Conservation (phyloP, 441 rosid genomes). For the Adansonia rubrostipa region DNA sequence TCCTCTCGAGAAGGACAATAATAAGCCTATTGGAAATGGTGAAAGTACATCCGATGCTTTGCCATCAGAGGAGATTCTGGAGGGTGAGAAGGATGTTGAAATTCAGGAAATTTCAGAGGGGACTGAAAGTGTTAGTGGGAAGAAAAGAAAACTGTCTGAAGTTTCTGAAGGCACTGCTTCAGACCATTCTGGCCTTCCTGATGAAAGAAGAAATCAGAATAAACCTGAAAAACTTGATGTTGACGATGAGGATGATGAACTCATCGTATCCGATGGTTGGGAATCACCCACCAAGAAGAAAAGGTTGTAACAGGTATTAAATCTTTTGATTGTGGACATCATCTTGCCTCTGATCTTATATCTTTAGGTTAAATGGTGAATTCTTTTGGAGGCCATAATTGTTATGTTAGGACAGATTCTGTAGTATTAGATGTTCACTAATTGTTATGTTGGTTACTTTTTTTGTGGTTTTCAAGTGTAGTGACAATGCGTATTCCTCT, state of each 20-base stretch:
- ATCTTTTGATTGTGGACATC: slow-evolving; percentile 22
- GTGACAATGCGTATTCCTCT: slow-evolving; percentile 21
- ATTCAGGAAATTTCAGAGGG: slow-evolving; percentile 47
- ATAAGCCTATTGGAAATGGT: slow-evolving; percentile 51
- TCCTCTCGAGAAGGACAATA: slow-evolving; percentile 54
- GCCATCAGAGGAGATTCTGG: slow-evolving; percentile 31
- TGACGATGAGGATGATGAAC: slow-evolving; percentile 55
- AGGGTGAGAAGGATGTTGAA: slow-evolving; percentile 34
- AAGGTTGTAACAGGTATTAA: slow-evolving; percentile 47
- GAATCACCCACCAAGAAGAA: slow-evolving; percentile 46
- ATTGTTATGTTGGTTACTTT: slow-evolving; percentile 22
- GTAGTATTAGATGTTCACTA: slow-evolving; percentile 31
- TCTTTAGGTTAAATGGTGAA: slow-evolving; percentile 45
- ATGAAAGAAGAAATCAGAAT: slow-evolving; percentile 37
- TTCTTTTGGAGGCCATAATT: slow-evolving; percentile 51
- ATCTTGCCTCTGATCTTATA: slow-evolving; percentile 53
- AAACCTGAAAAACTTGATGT: slow-evolving; percentile 58
- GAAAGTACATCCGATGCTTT: slow-evolving; percentile 43
- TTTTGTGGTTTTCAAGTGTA: not conserved
- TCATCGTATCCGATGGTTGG: slow-evolving; percentile 48
- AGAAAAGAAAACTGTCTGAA: slow-evolving; percentile 67
- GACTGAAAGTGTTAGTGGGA: slow-evolving; percentile 37
- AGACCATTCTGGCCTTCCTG: slow-evolving; percentile 32
- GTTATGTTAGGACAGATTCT: slow-evolving; percentile 32
- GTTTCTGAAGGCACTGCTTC: slow-evolving; percentile 20